Conservation (phyloP, 1,139 yeast genomes). For the Taphrina sp. region DNA sequence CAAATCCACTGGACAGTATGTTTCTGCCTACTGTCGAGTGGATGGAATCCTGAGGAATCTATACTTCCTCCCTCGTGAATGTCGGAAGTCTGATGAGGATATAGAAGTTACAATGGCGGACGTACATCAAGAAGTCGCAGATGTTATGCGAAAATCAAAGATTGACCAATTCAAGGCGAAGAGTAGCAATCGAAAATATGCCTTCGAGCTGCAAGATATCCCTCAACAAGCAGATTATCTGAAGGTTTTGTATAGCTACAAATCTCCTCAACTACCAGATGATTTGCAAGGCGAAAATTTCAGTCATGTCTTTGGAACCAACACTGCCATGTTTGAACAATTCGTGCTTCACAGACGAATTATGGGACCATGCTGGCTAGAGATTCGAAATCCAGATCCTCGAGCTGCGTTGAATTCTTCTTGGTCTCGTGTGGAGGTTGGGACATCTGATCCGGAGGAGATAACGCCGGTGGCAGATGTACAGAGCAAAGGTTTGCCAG, state of each 20-base stretch:
- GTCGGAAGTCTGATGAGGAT: conserved; percentile 42
- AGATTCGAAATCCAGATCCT: conserved; percentile 64
- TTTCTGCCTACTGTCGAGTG: conserved; percentile 77
- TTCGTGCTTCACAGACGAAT: conserved; percentile 78
- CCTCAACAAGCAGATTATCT: conserved; percentile 81
- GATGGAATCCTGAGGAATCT: conserved; percentile 69
- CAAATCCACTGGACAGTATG: conserved; percentile 48
- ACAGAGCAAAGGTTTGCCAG: conserved; percentile 49
- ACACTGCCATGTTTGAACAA: conserved; percentile 72
- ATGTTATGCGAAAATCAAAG: conserved; percentile 62
- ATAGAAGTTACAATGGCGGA: conserved; percentile 57
- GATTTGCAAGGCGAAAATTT: conserved; percentile 75
- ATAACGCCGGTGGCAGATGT: conserved; percentile 54
- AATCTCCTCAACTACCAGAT: conserved; percentile 62
- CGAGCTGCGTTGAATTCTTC: conserved; percentile 62
- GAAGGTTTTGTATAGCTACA: conserved; percentile 71
- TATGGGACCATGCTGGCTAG: conserved; percentile 98
- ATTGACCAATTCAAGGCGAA: conserved; percentile 64
- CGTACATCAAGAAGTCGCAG: conserved; percentile 73
- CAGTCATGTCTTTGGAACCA: conserved; percentile 75
- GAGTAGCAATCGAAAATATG: conserved; percentile 73
- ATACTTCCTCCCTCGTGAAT: conserved; percentile 71
- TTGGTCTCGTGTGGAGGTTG: conserved; percentile 76
- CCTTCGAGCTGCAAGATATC: conserved; percentile 77
- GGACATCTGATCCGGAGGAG: conserved; percentile 53